Evolutionary conservation across 164 flowering plant genomes (phyloP), one percentile per base, ranked within the genome.

Genomic region (Vitis amurensis): DNA sequence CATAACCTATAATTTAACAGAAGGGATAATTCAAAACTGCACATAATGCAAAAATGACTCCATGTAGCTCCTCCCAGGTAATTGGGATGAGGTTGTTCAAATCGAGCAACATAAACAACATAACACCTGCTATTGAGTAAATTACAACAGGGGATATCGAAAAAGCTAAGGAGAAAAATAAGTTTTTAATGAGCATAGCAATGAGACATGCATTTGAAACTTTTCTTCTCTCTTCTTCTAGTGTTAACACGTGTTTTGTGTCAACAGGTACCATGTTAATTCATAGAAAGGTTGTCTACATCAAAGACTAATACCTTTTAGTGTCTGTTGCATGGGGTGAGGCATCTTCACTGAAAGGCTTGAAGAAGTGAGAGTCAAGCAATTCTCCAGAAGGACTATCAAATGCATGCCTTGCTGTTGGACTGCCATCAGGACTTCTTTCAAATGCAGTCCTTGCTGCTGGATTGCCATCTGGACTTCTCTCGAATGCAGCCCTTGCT

Each of bases 391-490:
- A 78, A 71, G 89, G 89, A 69, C 87, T 87, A 51, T 69, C 89
- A 7, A 75, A 15, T 57, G 79, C 67, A 74, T 77, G 75, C 55
- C 77, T 79, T 29, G 69, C 84, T 23, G 77, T 65, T 48, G 94
- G 89, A 78, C 93, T 94, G 50, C 72, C 66, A 47, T 74, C 64
- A 27, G 85, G 85, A 78, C 84, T 87, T 79, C 77, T 89, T 59
- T 77, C 79, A 9, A 75, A 73, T 31, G 44, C 44, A 31, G 44
- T 3, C 44, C 77, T 79, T 29, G 69, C 84, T 23, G 76, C 65
- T 48, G 94, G 89, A 78, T 92, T 94, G n/a, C 66, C 84, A 79
- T 81, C 85, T 66, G 83, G 86, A 67, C 81, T 73, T 58, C 78
- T 81, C 11, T 76, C 67, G 6, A 31, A 31, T 31, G 44, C 44